Evolutionary conservation across 2,329 filamentous ascomycete genomes (phyloP).

Genomic region (Aspergillus amoenus): DNA sequence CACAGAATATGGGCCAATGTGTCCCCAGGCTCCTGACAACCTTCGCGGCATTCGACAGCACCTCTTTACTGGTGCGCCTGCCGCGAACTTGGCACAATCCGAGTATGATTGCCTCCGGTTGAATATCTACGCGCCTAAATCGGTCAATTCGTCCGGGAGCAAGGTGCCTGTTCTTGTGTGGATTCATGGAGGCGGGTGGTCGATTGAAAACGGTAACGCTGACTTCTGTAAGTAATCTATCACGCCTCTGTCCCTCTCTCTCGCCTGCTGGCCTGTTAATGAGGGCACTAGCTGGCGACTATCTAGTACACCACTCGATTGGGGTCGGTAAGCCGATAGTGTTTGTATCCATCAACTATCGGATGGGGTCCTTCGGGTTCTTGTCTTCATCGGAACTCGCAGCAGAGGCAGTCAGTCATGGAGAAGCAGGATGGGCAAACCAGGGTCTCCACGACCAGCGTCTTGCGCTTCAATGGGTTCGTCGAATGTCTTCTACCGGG

Average conservation of each 20-base stretch:
- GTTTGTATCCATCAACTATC: slow-evolving; percentile 4
- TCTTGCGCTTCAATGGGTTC: slow-evolving; percentile 1
- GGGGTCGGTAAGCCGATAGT: neutral
- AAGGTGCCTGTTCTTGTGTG: slow-evolving; percentile 1
- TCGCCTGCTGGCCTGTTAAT: too few relatives aligned
- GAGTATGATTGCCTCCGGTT: neutral
- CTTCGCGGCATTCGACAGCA: neutral
- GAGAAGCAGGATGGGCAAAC: neutral
- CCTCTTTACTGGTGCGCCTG: neutral
- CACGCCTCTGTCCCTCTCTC: too few relatives aligned
- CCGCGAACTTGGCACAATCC: neutral
- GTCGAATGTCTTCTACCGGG: neutral
- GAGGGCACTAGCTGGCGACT: neutral
- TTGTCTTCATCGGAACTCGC: neutral
- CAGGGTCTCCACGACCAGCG: slow-evolving; percentile 3
- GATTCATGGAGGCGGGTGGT: slow-evolving; percentile 4
- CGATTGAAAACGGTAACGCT: neutral
- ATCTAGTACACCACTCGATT: neutral
- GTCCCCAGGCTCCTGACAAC: neutral
- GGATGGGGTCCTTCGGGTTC: slow-evolving; percentile 1
- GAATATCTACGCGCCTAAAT: neutral
- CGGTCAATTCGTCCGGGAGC: neutral
- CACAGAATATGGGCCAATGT: neutral
- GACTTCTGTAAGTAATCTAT: neutral
- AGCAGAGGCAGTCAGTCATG: neutral